Conservation (phyloP, 495 filamentous ascomycete species). For the Trichoderma virens region DNA sequence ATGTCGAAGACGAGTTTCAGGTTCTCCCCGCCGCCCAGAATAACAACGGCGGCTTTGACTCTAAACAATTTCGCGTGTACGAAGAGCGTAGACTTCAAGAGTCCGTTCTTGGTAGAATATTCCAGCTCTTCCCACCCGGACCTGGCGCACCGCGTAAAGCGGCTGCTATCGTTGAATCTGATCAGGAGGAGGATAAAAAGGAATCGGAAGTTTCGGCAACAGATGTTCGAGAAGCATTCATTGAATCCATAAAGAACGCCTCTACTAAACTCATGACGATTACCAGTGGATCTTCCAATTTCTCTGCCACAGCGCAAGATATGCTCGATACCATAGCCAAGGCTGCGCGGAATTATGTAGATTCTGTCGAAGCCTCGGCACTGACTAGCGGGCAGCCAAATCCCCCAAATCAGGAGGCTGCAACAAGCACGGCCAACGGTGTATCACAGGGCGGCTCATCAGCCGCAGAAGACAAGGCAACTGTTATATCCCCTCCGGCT, state of each 20-base stretch:
- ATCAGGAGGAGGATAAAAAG: constrained; percentile 17
- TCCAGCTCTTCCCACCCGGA: constrained; percentile 22
- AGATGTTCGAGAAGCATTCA: constrained; percentile 29
- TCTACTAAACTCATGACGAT: constrained; percentile 27
- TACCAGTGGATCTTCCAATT: constrained; percentile 22
- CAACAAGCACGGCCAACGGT: neutral
- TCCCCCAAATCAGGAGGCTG: neutral
- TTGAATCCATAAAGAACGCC: constrained; percentile 32
- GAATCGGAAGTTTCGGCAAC: constrained; percentile 18
- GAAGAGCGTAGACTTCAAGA: constrained; percentile 49
- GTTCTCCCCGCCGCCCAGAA: constrained; percentile 18
- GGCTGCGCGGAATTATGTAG: constrained; percentile 38
- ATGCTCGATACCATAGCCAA: constrained; percentile 34
- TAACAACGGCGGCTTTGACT: constrained; percentile 19
- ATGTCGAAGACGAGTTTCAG: constrained; percentile 40
- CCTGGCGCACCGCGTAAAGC: constrained; percentile 7
- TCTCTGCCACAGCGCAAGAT: constrained; percentile 25
- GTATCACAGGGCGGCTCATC: neutral
- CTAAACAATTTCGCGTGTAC: constrained; percentile 31
- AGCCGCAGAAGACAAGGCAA: neutral
- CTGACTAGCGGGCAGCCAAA: neutral
- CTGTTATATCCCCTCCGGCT: neutral
- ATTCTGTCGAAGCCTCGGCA: constrained; percentile 4
- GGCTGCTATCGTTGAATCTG: constrained; percentile 17
- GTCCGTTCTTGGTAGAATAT: constrained; percentile 44